Conservation (phyloP, 495 filamentous ascomycete species). For the Penicillium subrubescens region DNA sequence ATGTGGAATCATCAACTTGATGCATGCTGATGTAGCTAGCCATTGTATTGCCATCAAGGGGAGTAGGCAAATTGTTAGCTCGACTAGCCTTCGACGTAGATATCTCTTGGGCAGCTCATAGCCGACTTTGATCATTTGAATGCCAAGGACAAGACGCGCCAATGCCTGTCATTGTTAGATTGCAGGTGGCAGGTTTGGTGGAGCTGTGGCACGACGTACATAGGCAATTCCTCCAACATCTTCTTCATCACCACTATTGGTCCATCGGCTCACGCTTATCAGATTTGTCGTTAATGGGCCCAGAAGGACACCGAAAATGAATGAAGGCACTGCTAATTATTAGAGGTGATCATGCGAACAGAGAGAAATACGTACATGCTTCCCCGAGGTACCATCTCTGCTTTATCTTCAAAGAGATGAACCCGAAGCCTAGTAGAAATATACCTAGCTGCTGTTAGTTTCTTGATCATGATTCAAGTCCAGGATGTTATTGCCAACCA, state of each 20-base stretch:
- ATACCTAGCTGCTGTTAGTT: slow-evolving; percentile 24
- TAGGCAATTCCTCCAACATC: slow-evolving; percentile 49
- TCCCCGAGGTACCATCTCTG: slow-evolving; percentile 59
- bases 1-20: slow-evolving; percentile 37
- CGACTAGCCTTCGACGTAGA: slow-evolving; percentile 26
- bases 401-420: slow-evolving; percentile 56
- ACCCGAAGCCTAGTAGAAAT: slow-evolving; percentile 42
- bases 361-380: slow-evolving; percentile 46
- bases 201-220: slow-evolving; percentile 21
- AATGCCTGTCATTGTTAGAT: slow-evolving; percentile 33
- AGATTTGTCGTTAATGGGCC: slow-evolving; percentile 53
- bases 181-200: not conserved
- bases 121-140: slow-evolving; percentile 49
- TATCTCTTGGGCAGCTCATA: slow-evolving; percentile 40
- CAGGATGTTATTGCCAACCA: slow-evolving; percentile 29
- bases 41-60: slow-evolving; percentile 43
- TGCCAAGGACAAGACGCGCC: slow-evolving; percentile 55
- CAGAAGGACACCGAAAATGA: slow-evolving; percentile 48
- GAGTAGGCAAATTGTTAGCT: slow-evolving; percentile 42
- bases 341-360: slow-evolving; percentile 2
- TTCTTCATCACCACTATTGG: slow-evolving; percentile 30
- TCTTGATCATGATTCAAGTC: not conserved
- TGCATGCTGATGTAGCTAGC: slow-evolving; percentile 40
- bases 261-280: slow-evolving; percentile 48
- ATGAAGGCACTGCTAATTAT: slow-evolving; percentile 48